Conservation (phyloP, 495 filamentous ascomycete genomes). For the Aspergillus taichungensis region DNA sequence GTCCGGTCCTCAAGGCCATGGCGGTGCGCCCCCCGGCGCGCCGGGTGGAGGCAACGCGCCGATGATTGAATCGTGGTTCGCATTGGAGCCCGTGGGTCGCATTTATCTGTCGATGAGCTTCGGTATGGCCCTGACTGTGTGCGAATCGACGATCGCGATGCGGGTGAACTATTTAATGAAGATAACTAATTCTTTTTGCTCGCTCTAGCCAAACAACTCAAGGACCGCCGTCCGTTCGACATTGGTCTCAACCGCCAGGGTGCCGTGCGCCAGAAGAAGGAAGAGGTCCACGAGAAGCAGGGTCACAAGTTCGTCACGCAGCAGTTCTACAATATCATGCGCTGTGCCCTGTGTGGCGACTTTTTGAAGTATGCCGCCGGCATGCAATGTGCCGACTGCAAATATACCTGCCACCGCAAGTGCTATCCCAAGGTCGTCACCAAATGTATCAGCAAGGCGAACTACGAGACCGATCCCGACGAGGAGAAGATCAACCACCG, state of each 20-base stretch:
- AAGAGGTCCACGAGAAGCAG: conserved; percentile 95
- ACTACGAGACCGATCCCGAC: conserved; percentile 94
- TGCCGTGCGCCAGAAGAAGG: conserved; percentile 92
- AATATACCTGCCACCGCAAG: conserved; percentile 96
- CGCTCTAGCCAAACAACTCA: conserved; percentile 53
- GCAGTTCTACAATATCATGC: conserved; percentile 99
- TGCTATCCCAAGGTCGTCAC: conserved; percentile 97
- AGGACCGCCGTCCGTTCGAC: conserved; percentile 65
- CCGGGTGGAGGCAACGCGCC: conserved; percentile 43
- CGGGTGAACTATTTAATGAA: no score
- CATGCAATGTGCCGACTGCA: conserved; percentile 99
- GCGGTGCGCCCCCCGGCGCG: conserved; percentile 24
- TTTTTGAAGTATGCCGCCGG: conserved; percentile 97
- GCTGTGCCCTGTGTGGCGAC: conserved; percentile 94
- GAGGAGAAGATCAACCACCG: conserved; percentile 99
- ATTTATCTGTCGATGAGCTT: conserved; percentile 86
- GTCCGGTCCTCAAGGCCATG: conserved; percentile 8
- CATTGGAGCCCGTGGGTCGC: conserved; percentile 85
- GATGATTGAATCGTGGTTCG: conserved; percentile 92
- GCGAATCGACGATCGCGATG: no score
- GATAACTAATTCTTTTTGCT: conserved; percentile 23
- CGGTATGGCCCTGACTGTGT: conserved; percentile 39
- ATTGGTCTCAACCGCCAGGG: conserved; percentile 89
- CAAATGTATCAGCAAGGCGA: conserved; percentile 99
- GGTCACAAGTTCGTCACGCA: conserved; percentile 97